Base-by-base conservation (phyloP, 1,284 basidiomycete genomes). In the Abortiporus biennis region DNA sequence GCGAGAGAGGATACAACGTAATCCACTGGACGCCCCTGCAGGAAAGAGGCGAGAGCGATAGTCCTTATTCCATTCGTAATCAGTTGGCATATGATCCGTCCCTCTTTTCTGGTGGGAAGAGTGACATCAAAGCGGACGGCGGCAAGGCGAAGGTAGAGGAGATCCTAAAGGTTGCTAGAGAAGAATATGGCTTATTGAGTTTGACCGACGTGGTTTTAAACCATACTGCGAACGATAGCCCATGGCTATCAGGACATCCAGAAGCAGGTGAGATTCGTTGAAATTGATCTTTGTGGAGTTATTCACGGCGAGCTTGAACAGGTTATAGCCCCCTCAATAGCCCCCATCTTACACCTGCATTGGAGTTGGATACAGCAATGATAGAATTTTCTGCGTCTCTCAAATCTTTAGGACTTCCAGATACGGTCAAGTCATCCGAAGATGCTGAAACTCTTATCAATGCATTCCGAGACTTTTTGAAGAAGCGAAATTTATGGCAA, bases 131-230 rank as follows among this genome's bases (percentile, higher is more conserved):
- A 19, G 57, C 64, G 19, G 76, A 82, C 41, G 77, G 73, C 8
- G 78, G 78, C 2, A 65, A 68, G 50, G 66, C 68, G 17, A 66
- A 73, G 48, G 66, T 92, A 17, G 71, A 83, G 50, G 66, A 78
- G n/a, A 68, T 79, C 27, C 63, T 93, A 20, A 74, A 71, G 52
- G 53, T 78, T 13, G 90, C 92, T 3, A 78, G 74, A 55, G 79
- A 92, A 34, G 80, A 93, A 59, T 94, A 85, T 52, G 93, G 94
- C 1, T 68, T 97, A 27, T 70, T 95, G 46, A 86, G 81, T 54
- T 61, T 97, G 53, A 96, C 91, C 0, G 94, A 97, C 58, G 87
- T 97, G 34, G 94, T 97, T 13, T 75, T 95, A 47, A 97, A 97
- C 61, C 93, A 97, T 58, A 96, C 93, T 2, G 91, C 93, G 4